These are phyloP conservation scores for Fusarium longipes DNA, from an alignment of 2,329 filamentous ascomycete species.

Conservation along the genomic window DNA sequence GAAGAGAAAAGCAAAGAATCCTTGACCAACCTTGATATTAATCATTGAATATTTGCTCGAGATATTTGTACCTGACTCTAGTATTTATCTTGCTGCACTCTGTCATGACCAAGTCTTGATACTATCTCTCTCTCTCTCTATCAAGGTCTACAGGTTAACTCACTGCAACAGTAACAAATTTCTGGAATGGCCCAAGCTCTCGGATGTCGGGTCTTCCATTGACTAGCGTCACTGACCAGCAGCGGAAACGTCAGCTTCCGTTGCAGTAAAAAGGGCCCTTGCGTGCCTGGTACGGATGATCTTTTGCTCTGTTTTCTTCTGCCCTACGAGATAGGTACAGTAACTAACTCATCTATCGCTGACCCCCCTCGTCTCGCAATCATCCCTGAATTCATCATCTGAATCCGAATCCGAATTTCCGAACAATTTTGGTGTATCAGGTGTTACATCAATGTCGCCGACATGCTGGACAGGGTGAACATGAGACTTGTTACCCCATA, in stretches of 20 bases:
- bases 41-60: background rate
- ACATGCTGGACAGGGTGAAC: slow-evolving; percentile 8
- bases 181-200: slow-evolving; percentile 33
- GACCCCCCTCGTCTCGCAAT: background rate
- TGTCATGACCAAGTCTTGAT: background rate
- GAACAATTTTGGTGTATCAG: slow-evolving; percentile 20
- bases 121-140: background rate
- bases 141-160: background rate
- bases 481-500: slow-evolving; percentile 1
- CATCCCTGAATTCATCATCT: background rate
- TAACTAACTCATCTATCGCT: background rate
- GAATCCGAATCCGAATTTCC: background rate
- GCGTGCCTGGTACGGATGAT: slow-evolving; percentile 15
- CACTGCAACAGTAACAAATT: background rate
- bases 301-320: background rate
- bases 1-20: background rate
- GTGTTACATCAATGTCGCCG: slow-evolving; percentile 17
- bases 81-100: background rate
- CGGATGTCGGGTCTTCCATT: slow-evolving; percentile 44
- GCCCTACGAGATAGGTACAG: slow-evolving; percentile 8
- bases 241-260: slow-evolving; percentile 42
- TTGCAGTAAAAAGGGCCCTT: slow-evolving; percentile 13
- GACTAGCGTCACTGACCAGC: slow-evolving; percentile 38
- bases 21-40: background rate
- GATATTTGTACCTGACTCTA: slow-evolving; percentile 1